Evolutionary conservation across 2,329 filamentous ascomycete genomes (phyloP).

Genomic region (Fusarium sublunatum): DNA sequence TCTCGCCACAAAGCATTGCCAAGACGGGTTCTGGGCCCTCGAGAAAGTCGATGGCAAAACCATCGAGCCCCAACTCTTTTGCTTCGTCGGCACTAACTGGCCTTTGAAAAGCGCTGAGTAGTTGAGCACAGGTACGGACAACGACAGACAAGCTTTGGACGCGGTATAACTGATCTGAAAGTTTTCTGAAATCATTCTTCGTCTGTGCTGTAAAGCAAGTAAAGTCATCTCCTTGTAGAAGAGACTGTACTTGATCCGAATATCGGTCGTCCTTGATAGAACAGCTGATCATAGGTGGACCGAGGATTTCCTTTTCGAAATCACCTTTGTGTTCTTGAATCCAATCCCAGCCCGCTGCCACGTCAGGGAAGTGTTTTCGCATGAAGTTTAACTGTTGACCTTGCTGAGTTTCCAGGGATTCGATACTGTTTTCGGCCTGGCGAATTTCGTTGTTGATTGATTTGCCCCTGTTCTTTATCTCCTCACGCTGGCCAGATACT

Average conservation of each 20-base stretch:
- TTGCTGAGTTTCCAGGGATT: conserved; percentile 75
- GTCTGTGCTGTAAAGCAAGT: conserved; percentile 82
- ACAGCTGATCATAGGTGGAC: conserved; percentile 83
- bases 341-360: conserved; percentile 82
- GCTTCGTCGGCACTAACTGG: conserved; percentile 68
- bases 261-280: conserved; percentile 79
- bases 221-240: conserved; percentile 64
- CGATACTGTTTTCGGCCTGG: conserved; percentile 61
- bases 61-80: conserved; percentile 73
- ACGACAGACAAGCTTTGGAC: conserved; percentile 76
- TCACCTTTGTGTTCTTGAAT: conserved; percentile 74
- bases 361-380: conserved; percentile 68
- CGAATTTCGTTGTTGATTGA: conserved; percentile 54
- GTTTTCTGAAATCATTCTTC: conserved; percentile 76
- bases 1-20: conserved; percentile 85
- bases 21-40: conserved; percentile 85
- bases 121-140: conserved; percentile 70
- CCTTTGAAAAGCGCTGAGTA: conserved; percentile 65
- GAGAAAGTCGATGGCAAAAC: conserved; percentile 82
- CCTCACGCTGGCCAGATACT: conserved; percentile 53
- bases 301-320: conserved; percentile 82
- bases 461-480: conserved; percentile 57
- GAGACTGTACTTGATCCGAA: conserved; percentile 64
- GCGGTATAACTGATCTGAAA: conserved; percentile 73
- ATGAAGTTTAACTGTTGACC: conserved; percentile 80